phyloP scores from a whole-genome alignment of 495 filamentous ascomycete genomes.

The Penicillium odoratum region DNA sequence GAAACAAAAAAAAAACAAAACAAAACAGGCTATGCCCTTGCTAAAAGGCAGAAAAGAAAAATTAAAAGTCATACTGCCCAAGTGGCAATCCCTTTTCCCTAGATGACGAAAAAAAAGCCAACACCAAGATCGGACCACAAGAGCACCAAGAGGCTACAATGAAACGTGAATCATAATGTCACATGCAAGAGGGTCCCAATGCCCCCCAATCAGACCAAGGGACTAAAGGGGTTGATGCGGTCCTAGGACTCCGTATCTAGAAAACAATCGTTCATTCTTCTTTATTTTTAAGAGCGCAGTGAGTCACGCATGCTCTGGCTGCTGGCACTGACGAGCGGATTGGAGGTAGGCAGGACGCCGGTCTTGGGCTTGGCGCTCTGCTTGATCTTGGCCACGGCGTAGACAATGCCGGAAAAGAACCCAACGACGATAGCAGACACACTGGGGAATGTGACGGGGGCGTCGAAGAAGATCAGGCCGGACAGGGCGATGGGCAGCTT shows the following conservation, averaged over 20 bases:
- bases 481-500: slow-evolving; percentile 93
- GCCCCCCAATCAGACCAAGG: background rate
- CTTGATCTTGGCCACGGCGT: slow-evolving; percentile 86
- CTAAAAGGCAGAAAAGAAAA: slow-evolving; percentile 10
- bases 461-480: slow-evolving; percentile 92
- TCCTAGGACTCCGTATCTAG: slow-evolving; percentile 2
- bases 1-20: slow-evolving; percentile 8
- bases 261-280: slow-evolving; percentile 8
- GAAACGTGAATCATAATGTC: slow-evolving; percentile 39
- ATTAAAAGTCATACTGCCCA: slow-evolving; percentile 23
- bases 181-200: slow-evolving; percentile 28
- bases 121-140: slow-evolving; percentile 28
- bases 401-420: slow-evolving; percentile 90
- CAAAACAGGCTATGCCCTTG: slow-evolving; percentile 28
- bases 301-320: slow-evolving; percentile 88
- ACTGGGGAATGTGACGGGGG: slow-evolving; percentile 87
- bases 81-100: slow-evolving; percentile 12
- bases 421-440: slow-evolving; percentile 87
- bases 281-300: slow-evolving; percentile 51
- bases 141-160: slow-evolving; percentile 27
- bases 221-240: slow-evolving; percentile 3
- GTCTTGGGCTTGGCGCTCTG: slow-evolving; percentile 65
- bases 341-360: slow-evolving; percentile 65
- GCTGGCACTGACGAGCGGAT: slow-evolving; percentile 80
- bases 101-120: slow-evolving; percentile 22